Conservation (phyloP, 257 asterid species). For the Perilla frutescens region DNA sequence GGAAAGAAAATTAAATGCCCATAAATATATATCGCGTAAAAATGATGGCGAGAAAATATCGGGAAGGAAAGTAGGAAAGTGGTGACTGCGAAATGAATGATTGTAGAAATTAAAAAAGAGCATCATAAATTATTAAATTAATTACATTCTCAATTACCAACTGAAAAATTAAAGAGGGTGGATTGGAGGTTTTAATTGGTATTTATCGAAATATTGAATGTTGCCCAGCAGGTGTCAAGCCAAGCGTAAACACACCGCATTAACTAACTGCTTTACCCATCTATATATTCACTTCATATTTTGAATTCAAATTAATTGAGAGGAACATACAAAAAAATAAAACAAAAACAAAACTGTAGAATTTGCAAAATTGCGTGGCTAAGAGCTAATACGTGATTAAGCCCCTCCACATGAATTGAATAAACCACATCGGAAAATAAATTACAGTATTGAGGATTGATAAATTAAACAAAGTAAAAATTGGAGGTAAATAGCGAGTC, state of each 20-base stretch:
- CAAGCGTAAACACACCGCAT: background rate
- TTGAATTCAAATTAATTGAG: no score
- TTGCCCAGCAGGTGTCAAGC: background rate
- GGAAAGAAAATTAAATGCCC: slow-evolving; percentile 26
- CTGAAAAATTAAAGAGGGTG: slow-evolving; percentile 10
- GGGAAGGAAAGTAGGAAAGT: slow-evolving; percentile 22
- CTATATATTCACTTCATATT: slow-evolving; percentile 23
- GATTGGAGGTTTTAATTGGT: slow-evolving; percentile 5
- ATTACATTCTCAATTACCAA: slow-evolving; percentile 7
- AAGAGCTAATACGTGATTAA: no score
- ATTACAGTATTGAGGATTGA: no score
- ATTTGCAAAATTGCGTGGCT: no score
- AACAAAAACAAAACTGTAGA: no score
- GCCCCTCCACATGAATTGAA: no score
- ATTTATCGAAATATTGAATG: slow-evolving; percentile 18
- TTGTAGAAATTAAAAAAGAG: background rate
- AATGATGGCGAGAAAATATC: slow-evolving; percentile 13
- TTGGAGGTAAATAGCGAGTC: no score
- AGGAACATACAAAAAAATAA: no score
- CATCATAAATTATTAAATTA: background rate
- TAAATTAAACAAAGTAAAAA: no score
- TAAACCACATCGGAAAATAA: no score
- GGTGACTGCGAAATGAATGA: slow-evolving; percentile 29
- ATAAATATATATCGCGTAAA: slow-evolving; percentile 10
- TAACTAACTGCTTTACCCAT: slow-evolving; percentile 9